Evolutionary conservation across 2,329 filamentous ascomycete species (phyloP), one percentile per base, ranked within the genome.

Genomic region (Herpotrichia juniperi): DNA sequence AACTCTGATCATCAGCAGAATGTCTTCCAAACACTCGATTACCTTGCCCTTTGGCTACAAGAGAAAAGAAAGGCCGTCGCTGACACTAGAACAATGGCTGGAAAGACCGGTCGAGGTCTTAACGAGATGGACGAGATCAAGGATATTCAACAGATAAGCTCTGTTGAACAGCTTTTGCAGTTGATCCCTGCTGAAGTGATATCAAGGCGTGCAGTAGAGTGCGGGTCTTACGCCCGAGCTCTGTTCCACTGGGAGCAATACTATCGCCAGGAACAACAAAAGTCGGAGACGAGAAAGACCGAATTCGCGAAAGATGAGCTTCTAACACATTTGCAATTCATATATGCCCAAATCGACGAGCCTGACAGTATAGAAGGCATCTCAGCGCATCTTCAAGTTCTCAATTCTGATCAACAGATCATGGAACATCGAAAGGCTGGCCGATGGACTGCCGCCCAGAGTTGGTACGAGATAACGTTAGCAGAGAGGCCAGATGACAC

Each of bases 321-420:
- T 3, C 83, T 96, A 53, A 85, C 91, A 60, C 85, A 87, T 54
- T 78, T 99, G 21, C 93, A 97, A 67, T 87, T 93, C 47, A 96
- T 99, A 16, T 99, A 99, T 73, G 91, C 91, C 1, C 90, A 97
- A 63, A 97, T 99, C 54, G 94, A 99, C 66, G 94, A 99, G 64
- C 96, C 94, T 0, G 94, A 99, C 72, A 93, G 93, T 1, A 87
- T 99, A 28, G 93, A 97, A 69, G 94, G 94, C 2, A 93, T 99
- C 54, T 96, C 93, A 1, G 87, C 91, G 17, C 89, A 94, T 69
- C 79, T 97, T 2, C 88, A 89, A 52, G 86, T 92, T 10, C 79
- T 97, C n/a, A 90, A 96, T 59, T 88, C 97, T 44, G 90, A 96
- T 54, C 93, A 97, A 69, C 93, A 97, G 69, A 89, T 97, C 26